Evolutionary conservation across 768 basidiomycete genomes (phyloP), one percentile per base, ranked within the genome.

Genomic region (Suillus spraguei): DNA sequence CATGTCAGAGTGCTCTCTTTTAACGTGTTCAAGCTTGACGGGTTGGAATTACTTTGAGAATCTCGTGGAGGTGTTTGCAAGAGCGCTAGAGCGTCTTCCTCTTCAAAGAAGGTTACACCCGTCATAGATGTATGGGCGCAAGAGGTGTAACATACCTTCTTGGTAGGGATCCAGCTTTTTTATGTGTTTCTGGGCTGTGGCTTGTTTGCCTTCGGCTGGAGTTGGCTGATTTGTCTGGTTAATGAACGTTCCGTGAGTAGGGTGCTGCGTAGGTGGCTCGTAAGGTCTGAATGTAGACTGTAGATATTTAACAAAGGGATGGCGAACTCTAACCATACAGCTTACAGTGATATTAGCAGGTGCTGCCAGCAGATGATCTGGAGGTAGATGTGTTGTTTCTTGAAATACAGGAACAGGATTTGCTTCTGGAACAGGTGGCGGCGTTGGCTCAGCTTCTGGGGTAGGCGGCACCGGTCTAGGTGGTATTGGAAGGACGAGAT

Each of bases 151-250:
- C 54, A 55, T 20, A 66, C 74, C 74, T 22, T 73, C 32, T 42
- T 74, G 72, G 6, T 74, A 76, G 0, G 73, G 73, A 58, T 76
- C 74, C 3, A 72, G 42, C 47, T 74, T 74, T 50, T 65, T 74
- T 41, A 72, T 24, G 20, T 69, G 64, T 49, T 70, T 75, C 11
- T 35, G 28, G n/a, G 7, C 39, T 7, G 59, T 10, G 4, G 28
- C 10, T 20, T 28, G 17, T 28, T 41, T 11, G 6, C 56, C 39
- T 32, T 62, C 22, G n/a, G 17, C 38, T 20, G 63, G 47, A 39
- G 35, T 35, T 8, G 16, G 16, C 35, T 54, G 33, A 36, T 39
- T 61, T 58, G 59, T 3, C 32, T 4, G 60, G 9, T 67, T 6
- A 13, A 64, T 62, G 46, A 61, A 60, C 17, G 14, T 63, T 46